A percentile compares a stretch with the other conserved stretches of the same genome.
Evolutionary conservation across 805 yeast genomes (phyloP).

Genomic region (Ogataea nitratoaversa): DNA sequence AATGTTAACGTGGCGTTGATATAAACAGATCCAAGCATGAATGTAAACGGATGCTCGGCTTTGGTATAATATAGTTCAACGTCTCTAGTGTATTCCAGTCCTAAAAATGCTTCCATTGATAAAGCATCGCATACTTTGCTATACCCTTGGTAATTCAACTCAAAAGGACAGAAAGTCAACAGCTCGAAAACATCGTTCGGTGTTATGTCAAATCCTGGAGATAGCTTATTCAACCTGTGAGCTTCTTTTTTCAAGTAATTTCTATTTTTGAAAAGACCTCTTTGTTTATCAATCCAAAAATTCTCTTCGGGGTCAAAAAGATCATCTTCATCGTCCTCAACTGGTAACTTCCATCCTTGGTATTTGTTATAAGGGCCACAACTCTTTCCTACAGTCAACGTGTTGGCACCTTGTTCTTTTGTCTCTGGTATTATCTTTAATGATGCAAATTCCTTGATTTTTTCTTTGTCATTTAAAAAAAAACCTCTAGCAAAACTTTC

Average conservation of each 20-base stretch:
- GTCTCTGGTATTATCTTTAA: slow-evolving; percentile 44
- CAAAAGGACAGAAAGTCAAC: slow-evolving; percentile 69
- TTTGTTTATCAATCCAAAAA: slow-evolving; percentile 16
- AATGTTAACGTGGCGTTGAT: slow-evolving; percentile 39
- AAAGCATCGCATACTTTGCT: slow-evolving; percentile 67
- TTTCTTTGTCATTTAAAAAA: slow-evolving; percentile 33
- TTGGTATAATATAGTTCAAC: slow-evolving; percentile 54
- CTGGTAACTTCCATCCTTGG: not conserved
- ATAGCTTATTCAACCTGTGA: slow-evolving; percentile 48
- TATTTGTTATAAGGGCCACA: slow-evolving; percentile 36
- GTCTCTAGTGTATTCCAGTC: slow-evolving; percentile 57
- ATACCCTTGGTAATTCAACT: slow-evolving; percentile 62
- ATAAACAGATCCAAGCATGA: slow-evolving; percentile 58
- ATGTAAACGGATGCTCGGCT: slow-evolving; percentile 54
- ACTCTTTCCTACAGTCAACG: slow-evolving; percentile 51
- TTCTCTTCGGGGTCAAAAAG: not conserved
- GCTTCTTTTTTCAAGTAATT: slow-evolving; percentile 50
- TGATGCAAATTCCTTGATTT: slow-evolving; percentile 32
- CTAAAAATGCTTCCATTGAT: slow-evolving; percentile 63
- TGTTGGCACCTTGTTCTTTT: slow-evolving; percentile 48
- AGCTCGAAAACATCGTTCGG: slow-evolving; percentile 47
- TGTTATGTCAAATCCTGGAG: slow-evolving; percentile 52
- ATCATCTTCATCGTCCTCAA: not conserved
- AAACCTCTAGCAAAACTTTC: slow-evolving; percentile 57
- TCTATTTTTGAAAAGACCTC: slow-evolving; percentile 9